A percentile compares a stretch with the other conserved stretches of the same genome.
These are phyloP conservation scores for Capronia epimyces DNA, from an alignment of 2,329 filamentous ascomycete genomes.

Conservation along the genomic window DNA sequence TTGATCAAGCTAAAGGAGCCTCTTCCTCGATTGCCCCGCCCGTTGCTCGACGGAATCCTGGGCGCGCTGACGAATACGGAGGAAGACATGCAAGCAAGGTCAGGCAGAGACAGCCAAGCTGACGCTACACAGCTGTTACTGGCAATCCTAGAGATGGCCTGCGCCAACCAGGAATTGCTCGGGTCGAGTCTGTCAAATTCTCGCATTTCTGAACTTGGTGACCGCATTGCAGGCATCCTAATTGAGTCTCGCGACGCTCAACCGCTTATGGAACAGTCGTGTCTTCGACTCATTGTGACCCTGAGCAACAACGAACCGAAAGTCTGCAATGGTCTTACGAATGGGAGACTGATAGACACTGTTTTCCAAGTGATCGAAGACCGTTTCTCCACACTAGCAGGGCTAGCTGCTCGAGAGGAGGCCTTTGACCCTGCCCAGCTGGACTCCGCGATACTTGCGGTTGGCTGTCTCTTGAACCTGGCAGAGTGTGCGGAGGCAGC, in stretches of 20 bases:
- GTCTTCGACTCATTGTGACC: slow-evolving; percentile 72
- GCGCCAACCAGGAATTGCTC: slow-evolving; percentile 8
- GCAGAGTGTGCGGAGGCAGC: slow-evolving; percentile 68
- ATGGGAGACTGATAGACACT: slow-evolving; percentile 34
- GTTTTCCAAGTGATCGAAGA: slow-evolving; percentile 35
- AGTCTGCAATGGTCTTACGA: slow-evolving; percentile 64
- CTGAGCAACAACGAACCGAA: slow-evolving; percentile 73
- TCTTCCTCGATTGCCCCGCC: slow-evolving; percentile 7
- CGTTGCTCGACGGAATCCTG: slow-evolving; percentile 12
- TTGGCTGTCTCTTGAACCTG: slow-evolving; percentile 83
- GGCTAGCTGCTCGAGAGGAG: slow-evolving; percentile 33
- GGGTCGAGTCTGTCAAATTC: slow-evolving; percentile 1
- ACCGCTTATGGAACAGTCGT: slow-evolving; percentile 32
- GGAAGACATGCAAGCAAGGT: not conserved
- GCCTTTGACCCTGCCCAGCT: slow-evolving; percentile 51
- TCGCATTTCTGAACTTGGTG: slow-evolving; percentile 14
- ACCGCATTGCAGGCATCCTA: slow-evolving; percentile 16
- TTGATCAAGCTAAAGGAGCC: slow-evolving; percentile 16
- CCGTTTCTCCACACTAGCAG: slow-evolving; percentile 30
- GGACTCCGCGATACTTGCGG: slow-evolving; percentile 68
- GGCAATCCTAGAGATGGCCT: slow-evolving; percentile 22
- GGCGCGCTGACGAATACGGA: slow-evolving; percentile 4
- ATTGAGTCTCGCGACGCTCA: slow-evolving; percentile 9
- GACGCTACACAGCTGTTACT: slow-evolving; percentile 14
- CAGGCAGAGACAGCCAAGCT: not conserved